Conservation (phyloP, 2,329 filamentous ascomycete species). For the Aspergillus neoniger region DNA sequence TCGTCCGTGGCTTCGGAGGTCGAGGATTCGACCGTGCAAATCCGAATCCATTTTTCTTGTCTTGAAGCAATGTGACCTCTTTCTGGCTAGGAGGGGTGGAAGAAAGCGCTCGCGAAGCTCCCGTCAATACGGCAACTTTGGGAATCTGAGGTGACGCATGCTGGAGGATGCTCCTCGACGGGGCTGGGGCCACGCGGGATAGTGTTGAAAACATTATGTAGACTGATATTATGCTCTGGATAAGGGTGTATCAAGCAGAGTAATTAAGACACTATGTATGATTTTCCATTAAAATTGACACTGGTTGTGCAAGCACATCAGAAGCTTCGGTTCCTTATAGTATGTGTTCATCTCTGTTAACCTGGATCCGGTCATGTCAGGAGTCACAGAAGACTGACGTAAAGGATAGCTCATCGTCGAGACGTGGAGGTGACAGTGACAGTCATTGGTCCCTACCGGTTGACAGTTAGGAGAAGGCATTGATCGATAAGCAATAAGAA, state of each 20-base stretch:
- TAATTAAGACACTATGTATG: neutral
- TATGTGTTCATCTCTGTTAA: neutral
- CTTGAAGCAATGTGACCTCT: constrained; percentile 47
- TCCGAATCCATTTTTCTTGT: constrained; percentile 52
- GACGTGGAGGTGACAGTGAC: neutral
- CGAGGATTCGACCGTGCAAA: constrained; percentile 54
- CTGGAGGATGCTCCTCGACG: constrained; percentile 11
- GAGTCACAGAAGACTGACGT: constrained; percentile 1
- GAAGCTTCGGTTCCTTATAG: neutral
- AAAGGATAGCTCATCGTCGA: neutral
- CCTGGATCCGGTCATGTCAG: neutral
- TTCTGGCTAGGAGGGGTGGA: constrained; percentile 20
- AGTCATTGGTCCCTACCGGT: neutral
- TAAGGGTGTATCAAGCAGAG: neutral
- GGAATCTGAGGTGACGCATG: constrained; percentile 11
- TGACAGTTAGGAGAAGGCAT: neutral
- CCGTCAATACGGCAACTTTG: constrained; percentile 10
- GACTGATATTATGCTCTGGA: neutral
- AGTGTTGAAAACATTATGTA: constrained; percentile 14
- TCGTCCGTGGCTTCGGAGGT: constrained; percentile 52
- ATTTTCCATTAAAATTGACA: neutral
- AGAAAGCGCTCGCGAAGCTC: constrained; percentile 22
- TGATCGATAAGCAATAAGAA: no score
- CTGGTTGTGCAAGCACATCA: neutral
- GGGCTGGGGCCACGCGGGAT: constrained; percentile 5